Base-by-base conservation (phyloP, 2,329 filamentous ascomycete species). In the Beauveria pseudobassiana region DNA sequence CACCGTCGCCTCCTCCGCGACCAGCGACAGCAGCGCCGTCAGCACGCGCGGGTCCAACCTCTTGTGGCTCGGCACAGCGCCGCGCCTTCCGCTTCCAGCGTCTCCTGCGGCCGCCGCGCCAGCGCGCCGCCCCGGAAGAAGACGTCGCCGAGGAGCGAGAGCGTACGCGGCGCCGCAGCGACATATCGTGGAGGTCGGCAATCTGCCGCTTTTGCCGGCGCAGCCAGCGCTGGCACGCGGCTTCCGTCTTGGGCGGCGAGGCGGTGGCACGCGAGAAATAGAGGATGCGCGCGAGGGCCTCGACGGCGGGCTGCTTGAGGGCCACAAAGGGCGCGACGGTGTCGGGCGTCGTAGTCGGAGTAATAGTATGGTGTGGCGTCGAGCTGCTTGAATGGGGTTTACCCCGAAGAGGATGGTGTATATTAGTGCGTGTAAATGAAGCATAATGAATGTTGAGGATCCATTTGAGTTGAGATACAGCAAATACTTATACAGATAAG, bases 1-100 rank as follows among this genome's bases (percentile, higher is more conserved):
- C 8, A 58, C 22, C 65, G 64, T 79, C 30, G 73, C 71, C 67
- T 83, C 81, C 7, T 73, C 69, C 0, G 69, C 70, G 7, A 83
- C 53, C 6, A 77, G 70, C 20, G 74, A 54, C 67, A 78, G 78
- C n/a, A 82, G 66, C 20, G 72, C 71, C 49, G 75, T 76, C 18
- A 82, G 75, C 12, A 81, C 64, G 45, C 71, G 73, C 0, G 77
- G 71, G 46, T 81, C 73, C 5, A 83, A 73, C 0, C 42, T 59
- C 26, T 71, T 65, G 65, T 83, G 80, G 4, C 67, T 67, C 6
- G 58, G 64, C 80, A 83, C 4, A 82, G 69, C 8, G 72, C 67
- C 12, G 64, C 65, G 18, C 71, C 67, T 1, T 67, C 60, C 1
- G 72, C 63, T 40, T 65, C 12, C 2, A 62, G 24, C 48, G 26